Evolutionary conservation across 2,329 filamentous ascomycete species (phyloP), one percentile per base, ranked within the genome.

Genomic region (Alternaria ethzedia): DNA sequence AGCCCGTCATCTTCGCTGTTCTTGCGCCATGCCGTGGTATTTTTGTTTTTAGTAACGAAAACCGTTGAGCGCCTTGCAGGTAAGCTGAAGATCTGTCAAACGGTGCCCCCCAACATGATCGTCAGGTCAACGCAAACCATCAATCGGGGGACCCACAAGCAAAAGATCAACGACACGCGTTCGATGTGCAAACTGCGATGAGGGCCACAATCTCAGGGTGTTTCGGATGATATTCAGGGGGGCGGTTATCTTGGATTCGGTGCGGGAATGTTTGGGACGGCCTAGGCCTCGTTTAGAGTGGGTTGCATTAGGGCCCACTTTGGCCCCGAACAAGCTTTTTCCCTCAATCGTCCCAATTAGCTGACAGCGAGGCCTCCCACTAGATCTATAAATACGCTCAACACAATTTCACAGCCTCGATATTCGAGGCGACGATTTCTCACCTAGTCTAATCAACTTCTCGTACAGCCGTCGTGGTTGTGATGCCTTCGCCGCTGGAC

Each of bases 401-500:
- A 25, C 45, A 32, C 30, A 25, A 25, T 54, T 50, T 20, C 13
- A 51, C 49, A 51, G 49, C 49, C 49, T n/a, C 2, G 17, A 8
- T 9, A 8, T 23, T 28, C 13, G 20, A 17, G 13, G 21, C 2
- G 1, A 7, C 7, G 28, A 12, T 51, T 25, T 21, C 30, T 49
- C 5, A 45, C 9, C 1, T 30, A 25, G 8, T 32, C 49, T 58
- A 67, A 54, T 65, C 23, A 8, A 71, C 65, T 26, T 70, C 67
- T 30, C 58, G 66, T 8, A 70, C 66, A 5, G 65, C 63, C 12
- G 68, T 62, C 11, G 63, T 65, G 23, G 67, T 56, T 17, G 55
- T 47, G 17, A 60, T 57, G 13, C 68, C 63, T 54, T 73, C 70
- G 5, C 41, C 62, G 41, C 59, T 61, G 7, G 60, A 57, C 65